Evolutionary conservation across 306 rosid genomes (phyloP).

Genomic region (Sicyos baderoa): DNA sequence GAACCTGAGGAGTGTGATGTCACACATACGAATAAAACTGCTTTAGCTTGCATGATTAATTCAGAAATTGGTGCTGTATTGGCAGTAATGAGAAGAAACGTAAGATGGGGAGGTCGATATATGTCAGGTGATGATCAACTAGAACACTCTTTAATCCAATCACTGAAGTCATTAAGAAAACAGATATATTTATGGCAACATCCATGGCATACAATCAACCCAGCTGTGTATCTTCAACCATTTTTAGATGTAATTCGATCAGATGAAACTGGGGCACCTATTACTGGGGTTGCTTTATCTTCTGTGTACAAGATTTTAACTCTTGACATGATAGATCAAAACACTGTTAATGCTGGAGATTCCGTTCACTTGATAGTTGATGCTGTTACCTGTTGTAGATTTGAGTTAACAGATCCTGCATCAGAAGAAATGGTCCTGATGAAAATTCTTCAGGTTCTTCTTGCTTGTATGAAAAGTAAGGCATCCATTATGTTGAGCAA

Average conservation of each 20-base stretch:
- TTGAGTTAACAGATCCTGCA: slow-evolving; percentile 88
- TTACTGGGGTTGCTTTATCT: slow-evolving; percentile 86
- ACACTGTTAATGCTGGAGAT: slow-evolving; percentile 72
- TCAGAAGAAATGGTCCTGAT: slow-evolving; percentile 87
- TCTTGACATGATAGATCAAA: slow-evolving; percentile 78
- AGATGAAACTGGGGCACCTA: slow-evolving; percentile 90
- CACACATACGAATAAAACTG: slow-evolving; percentile 41
- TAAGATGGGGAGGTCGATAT: slow-evolving; percentile 87
- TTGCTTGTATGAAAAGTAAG: slow-evolving; percentile 93
- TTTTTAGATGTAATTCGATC: slow-evolving; percentile 92
- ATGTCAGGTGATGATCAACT: slow-evolving; percentile 93
- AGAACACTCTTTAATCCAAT: slow-evolving; percentile 81
- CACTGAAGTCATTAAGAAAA: slow-evolving; percentile 72
- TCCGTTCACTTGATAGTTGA: slow-evolving; percentile 93
- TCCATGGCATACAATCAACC: slow-evolving; percentile 85
- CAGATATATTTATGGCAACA: slow-evolving; percentile 85
- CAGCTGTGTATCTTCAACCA: slow-evolving; percentile 76
- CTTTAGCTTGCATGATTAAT: slow-evolving; percentile 87
- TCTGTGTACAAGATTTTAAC: slow-evolving; percentile 89
- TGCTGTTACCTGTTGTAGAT: slow-evolving; percentile 92
- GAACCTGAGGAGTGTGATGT: slow-evolving; percentile 79
- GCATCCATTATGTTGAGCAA: slow-evolving; percentile 88
- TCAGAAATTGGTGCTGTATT: slow-evolving; percentile 91
- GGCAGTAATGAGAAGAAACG: slow-evolving; percentile 95
- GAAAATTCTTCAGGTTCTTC: slow-evolving; percentile 93